A percentile compares a stretch with the other conserved stretches of the same genome.
phyloP scores from a whole-genome alignment of 75 land plant species.

The Adiantum capillusveneris region DNA sequence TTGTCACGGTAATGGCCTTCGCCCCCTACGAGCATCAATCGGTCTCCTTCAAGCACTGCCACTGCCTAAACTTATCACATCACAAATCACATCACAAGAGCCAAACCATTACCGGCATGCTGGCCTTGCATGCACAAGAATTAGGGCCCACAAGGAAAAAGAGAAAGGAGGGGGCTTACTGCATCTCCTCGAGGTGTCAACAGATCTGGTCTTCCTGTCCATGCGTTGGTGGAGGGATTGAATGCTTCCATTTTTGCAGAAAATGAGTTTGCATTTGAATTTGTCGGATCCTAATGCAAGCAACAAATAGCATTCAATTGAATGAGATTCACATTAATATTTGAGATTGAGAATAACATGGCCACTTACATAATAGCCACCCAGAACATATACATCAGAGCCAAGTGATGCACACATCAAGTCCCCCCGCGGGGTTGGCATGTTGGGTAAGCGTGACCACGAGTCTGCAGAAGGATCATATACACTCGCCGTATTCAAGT shows the following conservation, averaged over 20 bases:
- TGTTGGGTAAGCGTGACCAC: slow-evolving; percentile 20
- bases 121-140: too few species aligned
- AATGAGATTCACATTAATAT: too few species aligned
- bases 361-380: slow-evolving; percentile 38
- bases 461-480: slow-evolving; percentile 23
- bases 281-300: slow-evolving; percentile 1
- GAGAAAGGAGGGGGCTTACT: too few species aligned
- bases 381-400: slow-evolving; percentile 32
- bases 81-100: background rate
- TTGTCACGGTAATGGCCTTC: slow-evolving; percentile 32
- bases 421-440: slow-evolving; percentile 43
- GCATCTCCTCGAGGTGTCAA: slow-evolving; percentile 41
- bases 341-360: too few species aligned
- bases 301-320: background rate
- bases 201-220: slow-evolving; percentile 33
- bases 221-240: slow-evolving; percentile 16
- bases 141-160: too few species aligned
- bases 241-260: slow-evolving; percentile 31
- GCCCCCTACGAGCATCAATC: slow-evolving; percentile 34
- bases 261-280: slow-evolving; percentile 16
- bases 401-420: slow-evolving; percentile 25
- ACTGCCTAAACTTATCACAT: slow-evolving; percentile 22
- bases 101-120: too few species aligned
- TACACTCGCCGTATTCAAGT: slow-evolving; percentile 13
- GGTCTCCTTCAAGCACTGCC: slow-evolving; percentile 32